These are phyloP conservation scores for Coleophoma crateriformis DNA, from an alignment of 2,329 filamentous ascomycete genomes.

Conservation along the genomic window DNA sequence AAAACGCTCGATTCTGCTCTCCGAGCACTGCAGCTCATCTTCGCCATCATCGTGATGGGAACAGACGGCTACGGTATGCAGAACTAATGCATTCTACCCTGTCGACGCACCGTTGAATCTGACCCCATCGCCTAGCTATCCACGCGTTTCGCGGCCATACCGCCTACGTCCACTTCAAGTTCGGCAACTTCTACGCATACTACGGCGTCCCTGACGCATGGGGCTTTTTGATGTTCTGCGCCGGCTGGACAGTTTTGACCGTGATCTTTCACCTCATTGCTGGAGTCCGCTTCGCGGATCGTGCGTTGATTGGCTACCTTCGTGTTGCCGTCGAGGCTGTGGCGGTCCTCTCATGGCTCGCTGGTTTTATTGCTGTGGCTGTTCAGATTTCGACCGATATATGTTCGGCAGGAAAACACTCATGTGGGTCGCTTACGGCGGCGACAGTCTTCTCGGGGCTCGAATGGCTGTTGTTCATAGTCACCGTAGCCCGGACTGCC, in stretches of 20 bases:
- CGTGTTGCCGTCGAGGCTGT: slow-evolving; percentile 3
- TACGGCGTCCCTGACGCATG: slow-evolving; percentile 2
- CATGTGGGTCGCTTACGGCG: not conserved
- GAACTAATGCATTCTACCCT: not conserved
- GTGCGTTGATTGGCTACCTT: slow-evolving; percentile 4
- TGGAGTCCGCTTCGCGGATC: slow-evolving; percentile 2
- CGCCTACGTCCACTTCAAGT: slow-evolving; percentile 2
- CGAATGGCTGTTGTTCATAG: not conserved
- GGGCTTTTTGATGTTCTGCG: slow-evolving; percentile 5
- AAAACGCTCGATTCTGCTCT: slow-evolving; percentile 5
- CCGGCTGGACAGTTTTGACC: slow-evolving; percentile 2
- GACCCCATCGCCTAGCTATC: slow-evolving; percentile 2
- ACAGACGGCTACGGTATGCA: slow-evolving; percentile 5
- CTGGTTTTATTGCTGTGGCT: not conserved
- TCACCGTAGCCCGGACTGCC: no score
- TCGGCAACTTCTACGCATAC: slow-evolving; percentile 4
- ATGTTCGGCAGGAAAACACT: not conserved
- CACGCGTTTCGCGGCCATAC: slow-evolving; percentile 1
- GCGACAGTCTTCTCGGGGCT: not conserved
- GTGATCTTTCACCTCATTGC: slow-evolving; percentile 3
- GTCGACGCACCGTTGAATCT: not conserved
- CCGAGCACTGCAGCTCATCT: slow-evolving; percentile 6
- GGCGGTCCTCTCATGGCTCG: not conserved
- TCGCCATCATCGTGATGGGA: slow-evolving; percentile 7
- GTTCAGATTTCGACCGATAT: not conserved